Base-by-base conservation (phyloP, 805 yeast species). In the Tetrapisispora namnaoensis region DNA sequence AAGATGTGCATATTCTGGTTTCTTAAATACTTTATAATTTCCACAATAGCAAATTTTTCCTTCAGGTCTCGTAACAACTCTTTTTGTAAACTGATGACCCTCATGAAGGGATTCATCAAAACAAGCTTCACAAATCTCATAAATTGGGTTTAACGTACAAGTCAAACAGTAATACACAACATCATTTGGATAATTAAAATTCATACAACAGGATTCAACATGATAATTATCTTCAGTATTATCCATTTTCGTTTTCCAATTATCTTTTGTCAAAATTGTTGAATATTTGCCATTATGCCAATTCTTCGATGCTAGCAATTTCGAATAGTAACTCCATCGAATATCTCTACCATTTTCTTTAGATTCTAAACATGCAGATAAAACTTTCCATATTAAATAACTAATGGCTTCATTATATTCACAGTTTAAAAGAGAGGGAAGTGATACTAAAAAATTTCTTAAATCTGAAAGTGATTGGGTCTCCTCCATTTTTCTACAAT, bases 71-170 rank as follows among this genome's bases (percentile, higher is more conserved):
- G 54, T 56, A 1, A 61, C 61, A 2, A 58, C 52, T 44, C 57
- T 58, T 1, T 61, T 59, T 6, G 58, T 56, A 42, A 57, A 65
- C 3, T 52, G 42, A 63, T 90, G 98, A 42, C 80, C 91, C 35
- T 61, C 60, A 65, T 90, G 98, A 48, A 76, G 73, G 4, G 77
- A 79, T 2, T 80, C 78, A 45, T 81, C 78, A 66, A 72, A 90
- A 62, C 98, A 90, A 50, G 75, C 70, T 11, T 81, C 74, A 62
- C 98, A 90, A 10, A 90, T 55, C 53, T 56, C 72, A 53, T 58
- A 60, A 21, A 60, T 48, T 14, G 63, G 67, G 42, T 63, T 61
- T 24, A 53, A 56, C 2, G 64, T 58, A 43, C 69, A 65, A 21
- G 66, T 62, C 21, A 62, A 60, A 44, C 69, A 65, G 46, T 60